Evolutionary conservation across 148 eudicot species (phyloP).

Genomic region (Fagopyrum homotropicum): DNA sequence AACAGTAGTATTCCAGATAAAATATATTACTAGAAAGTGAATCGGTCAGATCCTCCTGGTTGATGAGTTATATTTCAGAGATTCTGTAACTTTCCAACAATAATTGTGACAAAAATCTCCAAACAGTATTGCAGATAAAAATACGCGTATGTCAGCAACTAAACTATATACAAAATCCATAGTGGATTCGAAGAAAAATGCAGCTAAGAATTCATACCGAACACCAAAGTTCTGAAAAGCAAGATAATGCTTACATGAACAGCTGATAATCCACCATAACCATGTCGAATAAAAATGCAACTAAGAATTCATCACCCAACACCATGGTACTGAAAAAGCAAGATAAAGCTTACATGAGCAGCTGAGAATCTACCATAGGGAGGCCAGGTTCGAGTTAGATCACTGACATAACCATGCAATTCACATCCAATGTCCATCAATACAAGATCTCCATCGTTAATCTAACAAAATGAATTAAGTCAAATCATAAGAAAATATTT

Average conservation of each 20-base stretch:
- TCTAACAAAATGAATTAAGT: conserved; percentile 32
- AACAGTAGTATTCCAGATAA: too few species aligned
- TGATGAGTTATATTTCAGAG: neutral
- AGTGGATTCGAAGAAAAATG: neutral
- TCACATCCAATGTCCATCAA: conserved; percentile 96
- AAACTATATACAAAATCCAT: neutral
- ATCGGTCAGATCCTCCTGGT: neutral
- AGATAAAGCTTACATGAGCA: conserved; percentile 44
- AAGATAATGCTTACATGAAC: conserved; percentile 43
- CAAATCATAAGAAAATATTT: conserved; percentile 4
- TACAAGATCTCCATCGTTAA: conserved; percentile 63
- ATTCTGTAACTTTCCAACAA: neutral
- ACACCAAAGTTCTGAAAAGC: neutral
- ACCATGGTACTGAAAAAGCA: neutral
- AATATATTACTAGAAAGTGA: neutral
- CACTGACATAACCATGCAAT: conserved; percentile 91
- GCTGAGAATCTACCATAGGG: conserved; percentile 71
- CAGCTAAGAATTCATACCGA: neutral
- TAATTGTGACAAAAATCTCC: neutral
- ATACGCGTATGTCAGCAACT: neutral
- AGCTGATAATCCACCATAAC: conserved; percentile 55
- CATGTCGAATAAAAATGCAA: neutral
- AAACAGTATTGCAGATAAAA: neutral
- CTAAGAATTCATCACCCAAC: neutral
- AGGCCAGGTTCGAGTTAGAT: conserved; percentile 96